Percentiles rank a stretch among this genome's conserved stretches.
Evolutionary conservation across 176 grass and related monocot genomes (phyloP).

Genomic region (Urochloa ruziziensis): DNA sequence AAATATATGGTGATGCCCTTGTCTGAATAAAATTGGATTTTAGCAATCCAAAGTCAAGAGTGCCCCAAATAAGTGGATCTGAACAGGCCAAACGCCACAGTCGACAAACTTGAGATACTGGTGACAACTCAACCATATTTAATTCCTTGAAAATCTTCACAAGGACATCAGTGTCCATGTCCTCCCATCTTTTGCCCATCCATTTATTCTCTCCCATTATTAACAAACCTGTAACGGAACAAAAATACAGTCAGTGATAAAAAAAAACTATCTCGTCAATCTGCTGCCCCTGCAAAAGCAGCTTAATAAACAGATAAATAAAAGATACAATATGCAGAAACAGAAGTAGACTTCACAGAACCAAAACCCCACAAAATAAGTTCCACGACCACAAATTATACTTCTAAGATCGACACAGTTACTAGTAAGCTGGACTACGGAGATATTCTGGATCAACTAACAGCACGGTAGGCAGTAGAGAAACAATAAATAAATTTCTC

Average conservation of each 20-base stretch:
- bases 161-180: slow-evolving; percentile 96
- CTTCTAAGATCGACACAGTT: not conserved
- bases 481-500: not conserved
- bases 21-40: slow-evolving; percentile 94
- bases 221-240: slow-evolving; percentile 35
- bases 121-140: slow-evolving; percentile 83
- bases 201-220: slow-evolving; percentile 79
- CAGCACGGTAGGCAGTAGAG: not conserved
- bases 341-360: slow-evolving; percentile 12
- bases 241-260: slow-evolving; percentile 27
- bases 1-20: slow-evolving; percentile 85
- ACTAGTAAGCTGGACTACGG: not conserved
- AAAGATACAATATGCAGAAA: not conserved
- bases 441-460: not conserved
- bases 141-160: slow-evolving; percentile 97
- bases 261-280: not conserved
- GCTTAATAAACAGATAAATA: not conserved
- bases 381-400: not conserved
- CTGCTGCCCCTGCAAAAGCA: not conserved
- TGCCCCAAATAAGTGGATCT: slow-evolving; percentile 94
- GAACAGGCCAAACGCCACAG: slow-evolving; percentile 83
- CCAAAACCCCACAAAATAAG: not conserved
- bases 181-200: slow-evolving; percentile 89
- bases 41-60: slow-evolving; percentile 75
- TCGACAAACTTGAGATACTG: slow-evolving; percentile 78